Evolutionary conservation across 1,284 basidiomycete genomes (phyloP).

Genomic region (Malassezia caprae): DNA sequence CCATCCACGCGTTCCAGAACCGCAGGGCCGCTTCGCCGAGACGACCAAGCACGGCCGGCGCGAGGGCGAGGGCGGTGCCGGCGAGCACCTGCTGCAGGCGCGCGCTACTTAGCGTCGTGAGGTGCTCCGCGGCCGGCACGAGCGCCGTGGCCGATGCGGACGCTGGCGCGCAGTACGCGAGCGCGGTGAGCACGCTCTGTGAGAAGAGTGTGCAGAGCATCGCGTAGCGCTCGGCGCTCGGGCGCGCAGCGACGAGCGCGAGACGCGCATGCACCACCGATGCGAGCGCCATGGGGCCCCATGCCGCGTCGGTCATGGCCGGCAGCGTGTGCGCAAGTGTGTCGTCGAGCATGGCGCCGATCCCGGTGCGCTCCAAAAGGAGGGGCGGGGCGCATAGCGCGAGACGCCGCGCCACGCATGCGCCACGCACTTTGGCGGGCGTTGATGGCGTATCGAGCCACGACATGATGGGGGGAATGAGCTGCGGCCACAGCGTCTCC

Average conservation of each 20-base stretch:
- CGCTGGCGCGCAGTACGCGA: constrained; percentile 16
- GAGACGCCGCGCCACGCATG: background rate
- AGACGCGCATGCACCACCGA: constrained; percentile 1
- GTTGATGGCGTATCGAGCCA: constrained; percentile 9
- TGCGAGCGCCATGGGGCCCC: background rate
- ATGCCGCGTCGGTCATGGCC: constrained; percentile 5
- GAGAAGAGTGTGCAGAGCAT: constrained; percentile 2
- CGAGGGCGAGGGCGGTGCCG: background rate
- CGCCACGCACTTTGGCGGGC: constrained; percentile 7
- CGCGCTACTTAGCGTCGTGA: constrained; percentile 3
- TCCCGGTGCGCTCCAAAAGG: constrained; percentile 12
- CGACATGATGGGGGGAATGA: constrained; percentile 12
- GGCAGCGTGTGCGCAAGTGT: constrained; percentile 5
- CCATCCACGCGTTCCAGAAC: constrained; percentile 16
- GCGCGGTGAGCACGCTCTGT: constrained; percentile 6
- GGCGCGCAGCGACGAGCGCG: background rate
- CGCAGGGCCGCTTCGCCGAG: constrained; percentile 6
- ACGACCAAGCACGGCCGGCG: background rate
- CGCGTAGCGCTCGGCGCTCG: background rate
- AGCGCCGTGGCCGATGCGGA: constrained; percentile 8
- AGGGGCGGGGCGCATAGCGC: background rate
- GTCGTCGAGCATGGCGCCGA: constrained; percentile 4
- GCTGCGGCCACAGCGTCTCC: constrained; percentile 9
- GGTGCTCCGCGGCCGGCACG: background rate
- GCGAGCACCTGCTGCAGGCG: constrained; percentile 14